Evolutionary conservation across 83 land plant genomes (phyloP).

Genomic region (Isoetes engelmannii): DNA sequence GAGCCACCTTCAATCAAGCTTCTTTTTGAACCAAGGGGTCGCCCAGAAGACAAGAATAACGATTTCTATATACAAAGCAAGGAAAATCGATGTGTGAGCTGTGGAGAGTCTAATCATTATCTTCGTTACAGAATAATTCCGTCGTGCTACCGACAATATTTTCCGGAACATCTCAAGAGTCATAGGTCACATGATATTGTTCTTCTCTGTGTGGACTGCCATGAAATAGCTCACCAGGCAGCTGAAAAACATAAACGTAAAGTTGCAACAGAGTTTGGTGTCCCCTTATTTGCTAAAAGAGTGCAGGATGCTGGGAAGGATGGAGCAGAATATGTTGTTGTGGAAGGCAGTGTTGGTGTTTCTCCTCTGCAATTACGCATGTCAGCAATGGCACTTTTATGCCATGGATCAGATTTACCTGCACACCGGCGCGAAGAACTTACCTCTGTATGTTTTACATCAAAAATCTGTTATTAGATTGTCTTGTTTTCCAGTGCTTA

Average conservation of each 20-base stretch:
- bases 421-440: slow-evolving; percentile 66
- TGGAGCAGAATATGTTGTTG: too few relatives aligned
- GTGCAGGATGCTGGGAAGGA: neutral
- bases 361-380: slow-evolving; percentile 78
- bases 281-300: slow-evolving; percentile 75
- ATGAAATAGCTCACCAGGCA: slow-evolving; percentile 93
- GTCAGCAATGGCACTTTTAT: slow-evolving; percentile 88
- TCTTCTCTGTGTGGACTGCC: slow-evolving; percentile 95
- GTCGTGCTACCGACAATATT: slow-evolving; percentile 89
- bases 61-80: slow-evolving; percentile 90
- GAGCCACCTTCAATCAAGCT: slow-evolving; percentile 86
- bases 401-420: slow-evolving; percentile 83
- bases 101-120: slow-evolving; percentile 89
- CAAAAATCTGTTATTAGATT: too few relatives aligned
- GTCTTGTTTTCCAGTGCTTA: too few relatives aligned
- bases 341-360: too few relatives aligned
- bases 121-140: slow-evolving; percentile 88
- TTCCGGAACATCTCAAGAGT: slow-evolving; percentile 95
- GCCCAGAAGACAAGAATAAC: slow-evolving; percentile 96
- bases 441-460: slow-evolving; percentile 44
- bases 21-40: slow-evolving; percentile 96
- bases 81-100: slow-evolving; percentile 86
- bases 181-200: slow-evolving; percentile 99
- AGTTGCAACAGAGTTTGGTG: slow-evolving; percentile 61
- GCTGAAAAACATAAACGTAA: slow-evolving; percentile 81